Evolutionary conservation across 1,284 basidiomycete genomes (phyloP).

Genomic region (Malassezia brasiliensis): DNA sequence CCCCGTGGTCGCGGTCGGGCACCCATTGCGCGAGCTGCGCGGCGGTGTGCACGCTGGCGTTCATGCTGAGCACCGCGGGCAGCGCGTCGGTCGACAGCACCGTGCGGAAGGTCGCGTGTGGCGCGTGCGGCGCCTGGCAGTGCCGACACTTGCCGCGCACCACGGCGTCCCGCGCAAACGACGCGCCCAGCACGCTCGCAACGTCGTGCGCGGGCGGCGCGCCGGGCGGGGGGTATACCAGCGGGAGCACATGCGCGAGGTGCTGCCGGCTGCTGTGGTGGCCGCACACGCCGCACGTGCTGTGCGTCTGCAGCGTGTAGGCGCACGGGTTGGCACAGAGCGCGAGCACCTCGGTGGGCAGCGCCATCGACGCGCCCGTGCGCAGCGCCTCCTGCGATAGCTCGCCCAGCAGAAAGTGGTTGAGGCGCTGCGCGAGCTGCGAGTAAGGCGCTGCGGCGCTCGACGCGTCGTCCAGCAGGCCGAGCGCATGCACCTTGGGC

Average conservation of each 20-base stretch:
- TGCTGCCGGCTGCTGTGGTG: constrained; percentile 55
- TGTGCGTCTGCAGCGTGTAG: constrained; percentile 39
- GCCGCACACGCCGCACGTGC: constrained; percentile 68
- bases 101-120: constrained; percentile 63
- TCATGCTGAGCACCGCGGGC: constrained; percentile 78
- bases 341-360: not conserved
- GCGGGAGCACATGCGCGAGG: constrained; percentile 56
- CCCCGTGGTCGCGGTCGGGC: constrained; percentile 50
- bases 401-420: constrained; percentile 76
- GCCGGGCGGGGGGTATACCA: constrained; percentile 67
- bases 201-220: constrained; percentile 51
- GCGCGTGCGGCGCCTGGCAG: constrained; percentile 64
- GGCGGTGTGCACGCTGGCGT: constrained; percentile 68
- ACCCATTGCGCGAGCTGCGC: constrained; percentile 71
- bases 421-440: constrained; percentile 84
- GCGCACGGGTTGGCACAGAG: constrained; percentile 18
- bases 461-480: constrained; percentile 73
- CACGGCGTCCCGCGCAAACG: constrained; percentile 68
- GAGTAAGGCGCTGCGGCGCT: constrained; percentile 58
- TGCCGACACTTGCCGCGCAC: constrained; percentile 75
- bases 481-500: constrained; percentile 69
- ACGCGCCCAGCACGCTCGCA: constrained; percentile 61
- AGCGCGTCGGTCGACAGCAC: constrained; percentile 55
- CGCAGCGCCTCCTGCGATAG: constrained; percentile 25
- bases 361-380: not conserved